phyloP scores from a whole-genome alignment of 148 eudicot genomes.

The Heliamphora exappendiculata region DNA sequence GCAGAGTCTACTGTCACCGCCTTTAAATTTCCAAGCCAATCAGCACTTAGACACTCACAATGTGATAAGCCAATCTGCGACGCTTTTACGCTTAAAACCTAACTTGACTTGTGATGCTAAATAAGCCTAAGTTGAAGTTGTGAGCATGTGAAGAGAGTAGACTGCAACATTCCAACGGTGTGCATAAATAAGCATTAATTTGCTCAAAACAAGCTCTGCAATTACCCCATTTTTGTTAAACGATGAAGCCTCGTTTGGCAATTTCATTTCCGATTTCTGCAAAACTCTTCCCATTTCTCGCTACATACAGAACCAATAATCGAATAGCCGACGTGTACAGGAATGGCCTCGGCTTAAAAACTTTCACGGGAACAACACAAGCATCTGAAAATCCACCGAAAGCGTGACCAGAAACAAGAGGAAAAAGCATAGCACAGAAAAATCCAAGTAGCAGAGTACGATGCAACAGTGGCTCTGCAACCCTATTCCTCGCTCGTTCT shows the following conservation, averaged over 20 bases:
- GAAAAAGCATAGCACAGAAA: too few relatives aligned
- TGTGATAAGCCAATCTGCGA: too few relatives aligned
- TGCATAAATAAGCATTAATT: not conserved
- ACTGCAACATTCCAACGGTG: not conserved
- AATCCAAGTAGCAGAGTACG: not conserved
- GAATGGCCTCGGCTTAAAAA: not conserved
- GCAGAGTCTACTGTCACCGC: too few relatives aligned
- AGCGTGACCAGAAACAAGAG: constrained; percentile 3
- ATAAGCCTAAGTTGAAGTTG: too few relatives aligned
- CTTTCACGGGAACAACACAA: not conserved
- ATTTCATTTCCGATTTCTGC: not conserved
- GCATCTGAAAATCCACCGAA: not conserved
- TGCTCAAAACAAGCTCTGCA: constrained; percentile 1
- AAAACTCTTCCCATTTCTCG: not conserved
- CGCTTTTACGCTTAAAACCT: too few relatives aligned
- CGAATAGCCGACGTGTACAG: not conserved
- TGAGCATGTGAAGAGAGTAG: too few relatives aligned
- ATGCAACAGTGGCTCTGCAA: not conserved
- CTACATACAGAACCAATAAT: not conserved
- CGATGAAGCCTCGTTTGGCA: not conserved
- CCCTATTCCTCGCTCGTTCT: not conserved
- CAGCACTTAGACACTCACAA: too few relatives aligned
- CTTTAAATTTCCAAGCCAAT: too few relatives aligned
- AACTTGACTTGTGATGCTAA: too few relatives aligned
- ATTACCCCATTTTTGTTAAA: not conserved